Conservation (phyloP, 2,329 filamentous ascomycete species). For the Purpureocillium takamizusanense region DNA sequence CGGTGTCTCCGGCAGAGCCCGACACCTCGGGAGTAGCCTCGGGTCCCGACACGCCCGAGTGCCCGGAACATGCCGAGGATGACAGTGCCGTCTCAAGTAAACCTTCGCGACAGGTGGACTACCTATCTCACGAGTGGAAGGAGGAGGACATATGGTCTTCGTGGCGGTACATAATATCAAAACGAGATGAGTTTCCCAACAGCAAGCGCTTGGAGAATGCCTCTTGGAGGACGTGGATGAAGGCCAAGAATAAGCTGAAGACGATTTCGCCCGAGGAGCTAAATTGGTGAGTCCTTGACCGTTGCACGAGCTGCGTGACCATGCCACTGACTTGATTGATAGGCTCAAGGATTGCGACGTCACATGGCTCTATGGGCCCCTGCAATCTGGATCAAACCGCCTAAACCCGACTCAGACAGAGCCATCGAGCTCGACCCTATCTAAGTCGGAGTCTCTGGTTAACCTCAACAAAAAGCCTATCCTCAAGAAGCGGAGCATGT, state of each 20-base stretch:
- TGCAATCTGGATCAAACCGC: constrained; percentile 62
- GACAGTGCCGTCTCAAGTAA: constrained; percentile 66
- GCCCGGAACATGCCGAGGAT: constrained; percentile 59
- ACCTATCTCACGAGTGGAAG: constrained; percentile 84
- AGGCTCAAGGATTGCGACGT: constrained; percentile 97
- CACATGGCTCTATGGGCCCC: constrained; percentile 91
- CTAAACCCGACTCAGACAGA: constrained; percentile 37
- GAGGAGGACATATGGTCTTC: constrained; percentile 98
- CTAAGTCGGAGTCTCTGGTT: constrained; percentile 54
- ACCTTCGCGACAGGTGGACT: constrained; percentile 87
- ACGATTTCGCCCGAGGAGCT: constrained; percentile 86
- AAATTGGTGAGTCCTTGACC: constrained; percentile 63
- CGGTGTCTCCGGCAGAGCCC: constrained; percentile 44
- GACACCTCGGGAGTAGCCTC: constrained; percentile 42
- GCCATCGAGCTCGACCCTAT: constrained; percentile 32
- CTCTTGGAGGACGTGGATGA: constrained; percentile 95
- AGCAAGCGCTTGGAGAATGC: constrained; percentile 83
- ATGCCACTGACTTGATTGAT: not conserved
- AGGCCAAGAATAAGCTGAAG: constrained; percentile 76
- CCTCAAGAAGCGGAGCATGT: constrained; percentile 92
- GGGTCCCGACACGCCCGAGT: constrained; percentile 47
- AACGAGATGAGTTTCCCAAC: constrained; percentile 71
- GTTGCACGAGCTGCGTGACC: not conserved
- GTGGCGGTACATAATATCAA: constrained; percentile 85
- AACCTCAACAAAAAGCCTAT: constrained; percentile 73